These are phyloP conservation scores for Holtermannia corniformis DNA, from an alignment of 768 basidiomycete genomes.

Conservation along the genomic window DNA sequence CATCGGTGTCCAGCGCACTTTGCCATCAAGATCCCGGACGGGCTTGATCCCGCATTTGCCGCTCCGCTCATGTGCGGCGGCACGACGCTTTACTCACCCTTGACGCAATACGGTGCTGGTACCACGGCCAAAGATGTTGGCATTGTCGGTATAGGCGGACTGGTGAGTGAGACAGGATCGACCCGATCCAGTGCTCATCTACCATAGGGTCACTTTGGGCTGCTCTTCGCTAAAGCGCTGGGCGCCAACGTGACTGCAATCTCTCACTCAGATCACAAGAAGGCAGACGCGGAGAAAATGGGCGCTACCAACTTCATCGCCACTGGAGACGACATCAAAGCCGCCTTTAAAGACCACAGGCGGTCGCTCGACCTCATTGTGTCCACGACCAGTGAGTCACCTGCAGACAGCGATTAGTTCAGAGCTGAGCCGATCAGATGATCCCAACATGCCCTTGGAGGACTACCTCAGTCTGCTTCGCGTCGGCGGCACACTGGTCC, in stretches of 20 bases:
- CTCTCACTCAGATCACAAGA: slow-evolving; percentile 50
- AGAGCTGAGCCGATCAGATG: slow-evolving; percentile 35
- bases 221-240: slow-evolving; percentile 49
- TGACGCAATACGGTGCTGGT: slow-evolving; percentile 31
- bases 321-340: slow-evolving; percentile 42
- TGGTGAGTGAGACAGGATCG: background rate
- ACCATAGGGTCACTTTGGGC: slow-evolving; percentile 22
- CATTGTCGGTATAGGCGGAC: slow-evolving; percentile 35
- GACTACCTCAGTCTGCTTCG: slow-evolving; percentile 32
- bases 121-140: slow-evolving; percentile 36
- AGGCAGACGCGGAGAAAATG: slow-evolving; percentile 52
- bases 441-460: slow-evolving; percentile 25
- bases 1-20: slow-evolving; percentile 44
- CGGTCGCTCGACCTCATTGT: slow-evolving; percentile 43
- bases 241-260: slow-evolving; percentile 55
- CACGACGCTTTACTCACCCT: slow-evolving; percentile 32
- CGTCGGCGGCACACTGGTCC: slow-evolving; percentile 29
- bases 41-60: slow-evolving; percentile 45
- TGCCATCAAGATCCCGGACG: slow-evolving; percentile 58
- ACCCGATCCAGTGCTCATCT: background rate
- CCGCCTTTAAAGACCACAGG: slow-evolving; percentile 33
- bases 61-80: slow-evolving; percentile 39
- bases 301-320: slow-evolving; percentile 52
- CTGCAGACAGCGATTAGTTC: slow-evolving; percentile 38
- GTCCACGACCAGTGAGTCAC: slow-evolving; percentile 42